These are phyloP conservation scores for Olyra latifolia DNA, from an alignment of 176 grass and related monocot species.

Conservation along the genomic window DNA sequence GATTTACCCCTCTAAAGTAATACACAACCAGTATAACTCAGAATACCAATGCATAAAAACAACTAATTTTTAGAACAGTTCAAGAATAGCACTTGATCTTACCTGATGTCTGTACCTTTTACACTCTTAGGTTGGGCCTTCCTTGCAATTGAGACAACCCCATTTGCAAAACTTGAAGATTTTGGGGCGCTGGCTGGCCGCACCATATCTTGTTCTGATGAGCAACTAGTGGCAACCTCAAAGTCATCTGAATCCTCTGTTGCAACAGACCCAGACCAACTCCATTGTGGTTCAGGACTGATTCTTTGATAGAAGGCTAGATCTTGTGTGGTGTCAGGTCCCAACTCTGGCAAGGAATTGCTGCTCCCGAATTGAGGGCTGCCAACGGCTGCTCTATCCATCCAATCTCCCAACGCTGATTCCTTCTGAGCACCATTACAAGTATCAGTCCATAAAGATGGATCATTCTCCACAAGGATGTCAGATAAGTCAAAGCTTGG, in stretches of 20 bases:
- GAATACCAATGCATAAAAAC: not conserved
- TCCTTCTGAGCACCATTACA: conserved; percentile 39
- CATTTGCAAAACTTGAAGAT: conserved; percentile 29
- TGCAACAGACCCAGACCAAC: conserved; percentile 43
- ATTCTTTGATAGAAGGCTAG: conserved; percentile 47
- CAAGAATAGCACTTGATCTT: not conserved
- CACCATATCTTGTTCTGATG: conserved; percentile 55
- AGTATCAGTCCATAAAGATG: conserved; percentile 33
- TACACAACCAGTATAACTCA: conserved; percentile 11
- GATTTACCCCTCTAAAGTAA: conserved; percentile 34
- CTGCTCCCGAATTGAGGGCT: conserved; percentile 35
- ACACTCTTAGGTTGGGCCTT: conserved; percentile 34
- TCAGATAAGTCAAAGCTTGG: conserved; percentile 30
- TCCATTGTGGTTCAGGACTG: conserved; percentile 45
- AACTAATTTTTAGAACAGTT: not conserved
- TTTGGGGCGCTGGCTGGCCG: conserved; percentile 52
- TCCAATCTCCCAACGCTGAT: conserved; percentile 36
- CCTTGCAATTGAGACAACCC: conserved; percentile 31
- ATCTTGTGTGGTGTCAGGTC: conserved; percentile 43
- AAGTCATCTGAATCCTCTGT: conserved; percentile 73
- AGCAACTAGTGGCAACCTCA: conserved; percentile 58
- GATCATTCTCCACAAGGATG: conserved; percentile 5
- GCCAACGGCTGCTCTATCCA: not conserved
- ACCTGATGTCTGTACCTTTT: conserved; percentile 54
- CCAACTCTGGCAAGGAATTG: conserved; percentile 51